phyloP scores from a whole-genome alignment of 805 yeast species.

The Barnettozyma salicaria region DNA sequence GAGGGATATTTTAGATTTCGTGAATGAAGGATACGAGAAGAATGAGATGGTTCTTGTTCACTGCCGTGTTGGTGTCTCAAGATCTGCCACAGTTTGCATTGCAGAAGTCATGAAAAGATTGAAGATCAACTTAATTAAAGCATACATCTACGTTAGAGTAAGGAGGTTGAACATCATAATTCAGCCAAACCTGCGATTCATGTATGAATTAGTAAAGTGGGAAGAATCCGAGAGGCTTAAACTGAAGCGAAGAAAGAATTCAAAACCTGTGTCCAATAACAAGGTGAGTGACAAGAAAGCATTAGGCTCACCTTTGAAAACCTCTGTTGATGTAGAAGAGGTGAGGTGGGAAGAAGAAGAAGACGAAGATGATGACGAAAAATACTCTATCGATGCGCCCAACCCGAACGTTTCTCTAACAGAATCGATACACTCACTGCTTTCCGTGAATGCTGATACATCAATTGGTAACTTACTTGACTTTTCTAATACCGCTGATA shows the following conservation, averaged over 20 bases:
- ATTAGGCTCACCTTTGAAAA: conserved; percentile 9
- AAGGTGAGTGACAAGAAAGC: background rate
- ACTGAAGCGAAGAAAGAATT: conserved; percentile 1
- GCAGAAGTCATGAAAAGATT: conserved; percentile 88
- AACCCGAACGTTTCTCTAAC: conserved; percentile 5
- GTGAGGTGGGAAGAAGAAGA: conserved; percentile 7
- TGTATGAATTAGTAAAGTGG: conserved; percentile 83
- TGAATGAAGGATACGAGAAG: conserved; percentile 45
- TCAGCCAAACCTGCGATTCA: conserved; percentile 86
- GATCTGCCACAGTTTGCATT: conserved; percentile 93
- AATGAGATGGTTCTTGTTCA: conserved; percentile 67
- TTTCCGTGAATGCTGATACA: too few relatives aligned
- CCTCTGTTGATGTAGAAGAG: conserved; percentile 1
- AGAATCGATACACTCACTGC: conserved; percentile 10
- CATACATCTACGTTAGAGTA: conserved; percentile 85
- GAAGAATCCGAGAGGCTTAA: conserved; percentile 32
- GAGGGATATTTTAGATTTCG: conserved; percentile 56
- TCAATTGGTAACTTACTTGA: too few relatives aligned
- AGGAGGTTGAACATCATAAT: conserved; percentile 86
- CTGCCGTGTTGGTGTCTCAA: conserved; percentile 92
- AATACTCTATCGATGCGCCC: background rate
- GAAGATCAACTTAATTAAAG: conserved; percentile 60
- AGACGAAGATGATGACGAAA: conserved; percentile 4
- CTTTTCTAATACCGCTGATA: conserved; percentile 5
- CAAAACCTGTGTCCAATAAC: background rate